Percentiles rank a stretch among this genome's conserved stretches.
Conservation (phyloP, 2,329 filamentous ascomycete species). For the Davidsoniella eucalypti region DNA sequence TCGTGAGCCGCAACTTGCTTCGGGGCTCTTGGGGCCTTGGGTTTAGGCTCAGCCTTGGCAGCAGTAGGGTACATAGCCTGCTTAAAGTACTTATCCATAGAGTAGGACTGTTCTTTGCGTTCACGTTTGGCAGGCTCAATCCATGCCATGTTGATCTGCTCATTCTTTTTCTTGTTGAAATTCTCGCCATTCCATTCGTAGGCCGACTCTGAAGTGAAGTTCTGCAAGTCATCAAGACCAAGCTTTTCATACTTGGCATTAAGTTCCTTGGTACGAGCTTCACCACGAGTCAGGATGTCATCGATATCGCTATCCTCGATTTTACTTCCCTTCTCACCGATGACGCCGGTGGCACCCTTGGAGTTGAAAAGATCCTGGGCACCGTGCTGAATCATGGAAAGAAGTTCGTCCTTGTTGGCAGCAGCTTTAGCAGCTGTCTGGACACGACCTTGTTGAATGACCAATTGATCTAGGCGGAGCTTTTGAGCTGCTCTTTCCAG, state of each 20-base stretch:
- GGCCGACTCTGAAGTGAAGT: conserved; percentile 91
- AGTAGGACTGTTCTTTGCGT: conserved; percentile 94
- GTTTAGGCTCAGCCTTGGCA: conserved; percentile 77
- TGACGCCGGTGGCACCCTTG: conserved; percentile 46
- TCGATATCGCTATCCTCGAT: conserved; percentile 86
- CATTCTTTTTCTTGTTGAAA: conserved; percentile 82
- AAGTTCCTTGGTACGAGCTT: conserved; percentile 74
- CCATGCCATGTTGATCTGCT: conserved; percentile 73
- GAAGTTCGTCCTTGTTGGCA: conserved; percentile 85
- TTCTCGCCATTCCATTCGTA: conserved; percentile 99
- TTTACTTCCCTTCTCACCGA: conserved; percentile 42
- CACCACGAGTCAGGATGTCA: conserved; percentile 67
- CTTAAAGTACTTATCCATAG: conserved; percentile 97
- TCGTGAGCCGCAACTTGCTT: conserved; percentile 88
- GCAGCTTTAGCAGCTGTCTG: conserved; percentile 82
- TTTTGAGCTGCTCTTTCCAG: conserved; percentile 94
- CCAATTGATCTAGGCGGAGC: conserved; percentile 84
- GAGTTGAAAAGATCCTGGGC: conserved; percentile 84
- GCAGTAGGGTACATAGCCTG: conserved; percentile 57
- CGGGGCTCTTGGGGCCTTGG: conserved; percentile 86
- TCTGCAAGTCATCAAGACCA: conserved; percentile 90
- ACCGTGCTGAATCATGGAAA: conserved; percentile 97
- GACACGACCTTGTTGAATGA: conserved; percentile 92
- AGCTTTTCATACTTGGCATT: conserved; percentile 94
- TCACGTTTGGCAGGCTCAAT: conserved; percentile 98